A percentile compares a stretch with the other conserved stretches of the same genome.
phyloP scores from a whole-genome alignment of 2,329 filamentous ascomycete genomes.

The Penicillium decumbens region DNA sequence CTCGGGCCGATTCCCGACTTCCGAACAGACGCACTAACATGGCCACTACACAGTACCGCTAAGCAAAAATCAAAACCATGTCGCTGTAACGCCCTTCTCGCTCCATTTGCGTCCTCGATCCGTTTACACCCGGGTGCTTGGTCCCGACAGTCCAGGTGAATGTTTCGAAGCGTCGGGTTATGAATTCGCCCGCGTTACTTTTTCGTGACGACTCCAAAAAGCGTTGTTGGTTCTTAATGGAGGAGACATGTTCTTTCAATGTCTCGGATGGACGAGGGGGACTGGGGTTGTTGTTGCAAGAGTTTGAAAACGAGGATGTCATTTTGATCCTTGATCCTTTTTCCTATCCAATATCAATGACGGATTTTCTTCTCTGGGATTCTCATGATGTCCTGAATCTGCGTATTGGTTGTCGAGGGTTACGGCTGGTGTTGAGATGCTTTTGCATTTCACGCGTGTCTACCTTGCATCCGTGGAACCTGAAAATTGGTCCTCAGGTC shows the following conservation, averaged over 20 bases:
- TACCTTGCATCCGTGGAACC: background rate
- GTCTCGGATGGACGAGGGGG: constrained; percentile 22
- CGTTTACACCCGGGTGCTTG: constrained; percentile 29
- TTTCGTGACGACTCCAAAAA: constrained; percentile 22
- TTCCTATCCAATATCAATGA: constrained; percentile 31
- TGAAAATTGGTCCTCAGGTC: background rate
- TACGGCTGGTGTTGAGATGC: background rate
- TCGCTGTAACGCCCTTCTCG: constrained; percentile 24
- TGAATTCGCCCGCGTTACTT: constrained; percentile 16
- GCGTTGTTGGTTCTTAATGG: constrained; percentile 18
- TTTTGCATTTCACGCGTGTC: background rate
- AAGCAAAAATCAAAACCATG: constrained; percentile 26
- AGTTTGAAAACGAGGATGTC: constrained; percentile 30
- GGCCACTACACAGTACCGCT: constrained; percentile 29
- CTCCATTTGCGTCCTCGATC: constrained; percentile 33
- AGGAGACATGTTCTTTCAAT: constrained; percentile 13
- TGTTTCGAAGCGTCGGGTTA: constrained; percentile 18
- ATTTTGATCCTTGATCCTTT: constrained; percentile 28
- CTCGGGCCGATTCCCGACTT: background rate
- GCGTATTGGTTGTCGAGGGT: background rate
- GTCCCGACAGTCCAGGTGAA: constrained; percentile 17
- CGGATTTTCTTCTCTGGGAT: constrained; percentile 26
- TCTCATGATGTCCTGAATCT: constrained; percentile 1
- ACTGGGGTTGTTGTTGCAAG: constrained; percentile 32
- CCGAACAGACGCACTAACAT: constrained; percentile 14